These are phyloP conservation scores for Cyclotella sp. DNA, from an alignment of 108 stramenopile species.

Conservation along the genomic window DNA sequence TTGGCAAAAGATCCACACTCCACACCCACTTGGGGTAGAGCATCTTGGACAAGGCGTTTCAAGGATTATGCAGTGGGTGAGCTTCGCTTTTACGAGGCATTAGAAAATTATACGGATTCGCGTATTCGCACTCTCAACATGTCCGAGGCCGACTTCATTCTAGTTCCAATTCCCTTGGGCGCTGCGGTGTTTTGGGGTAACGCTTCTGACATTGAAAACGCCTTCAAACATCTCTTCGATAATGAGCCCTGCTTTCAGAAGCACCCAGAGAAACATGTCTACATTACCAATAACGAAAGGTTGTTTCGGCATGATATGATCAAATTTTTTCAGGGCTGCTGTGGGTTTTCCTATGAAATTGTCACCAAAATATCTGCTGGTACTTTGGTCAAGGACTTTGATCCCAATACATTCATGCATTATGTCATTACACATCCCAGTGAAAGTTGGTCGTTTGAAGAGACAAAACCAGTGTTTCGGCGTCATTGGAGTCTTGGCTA, in stretches of 20 bases:
- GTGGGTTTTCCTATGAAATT: conserved; percentile 1
- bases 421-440: not conserved
- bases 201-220: not conserved
- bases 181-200: conserved; percentile 13
- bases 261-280: conserved; percentile 15
- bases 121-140: conserved; percentile 27
- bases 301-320: not conserved
- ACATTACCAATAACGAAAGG: conserved; percentile 8
- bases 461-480: not conserved
- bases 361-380: not conserved
- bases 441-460: not conserved
- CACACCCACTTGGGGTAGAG: not conserved
- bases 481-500: conserved; percentile 6
- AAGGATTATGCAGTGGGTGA: conserved; percentile 3
- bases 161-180: conserved; percentile 44
- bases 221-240: conserved; percentile 13
- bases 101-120: not conserved
- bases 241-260: conserved; percentile 15
- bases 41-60: conserved; percentile 2
- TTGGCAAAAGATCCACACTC: not conserved
- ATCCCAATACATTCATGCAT: not conserved
- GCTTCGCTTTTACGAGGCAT: not conserved
- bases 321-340: not conserved
- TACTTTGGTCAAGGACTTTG: conserved; percentile 11
- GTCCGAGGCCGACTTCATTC: conserved; percentile 27